Evolutionary conservation across 2,329 filamentous ascomycete genomes (phyloP).

Genomic region (Pyricularia grisea): DNA sequence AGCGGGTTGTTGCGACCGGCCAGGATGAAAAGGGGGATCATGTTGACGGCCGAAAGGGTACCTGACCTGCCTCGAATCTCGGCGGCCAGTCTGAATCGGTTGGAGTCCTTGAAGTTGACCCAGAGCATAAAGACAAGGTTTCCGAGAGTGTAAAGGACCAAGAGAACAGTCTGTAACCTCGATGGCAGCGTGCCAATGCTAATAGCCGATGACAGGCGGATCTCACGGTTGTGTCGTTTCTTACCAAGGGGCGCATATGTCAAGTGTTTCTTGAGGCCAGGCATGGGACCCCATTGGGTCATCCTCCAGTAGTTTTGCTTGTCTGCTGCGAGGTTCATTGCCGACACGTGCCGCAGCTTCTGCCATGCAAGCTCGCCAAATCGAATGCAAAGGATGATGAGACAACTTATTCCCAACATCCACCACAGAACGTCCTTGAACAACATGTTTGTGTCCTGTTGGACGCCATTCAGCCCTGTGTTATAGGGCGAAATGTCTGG

Average conservation of each 20-base stretch:
- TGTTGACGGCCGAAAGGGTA: conserved; percentile 75
- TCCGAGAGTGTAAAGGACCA: conserved; percentile 47
- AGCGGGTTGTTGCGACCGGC: conserved; percentile 90
- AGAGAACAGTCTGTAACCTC: conserved; percentile 49
- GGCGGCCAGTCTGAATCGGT: conserved; percentile 59
- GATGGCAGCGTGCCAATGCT: conserved; percentile 54
- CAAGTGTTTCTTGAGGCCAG: conserved; percentile 51
- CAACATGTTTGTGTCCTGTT: conserved; percentile 46
- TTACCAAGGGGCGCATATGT: conserved; percentile 54
- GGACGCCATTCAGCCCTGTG: conserved; percentile 49
- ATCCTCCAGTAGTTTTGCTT: conserved; percentile 51
- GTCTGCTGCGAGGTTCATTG: conserved; percentile 42
- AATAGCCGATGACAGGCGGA: conserved; percentile 31
- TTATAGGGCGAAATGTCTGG: conserved; percentile 47
- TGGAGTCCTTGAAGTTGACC: conserved; percentile 48
- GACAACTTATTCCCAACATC: conserved; percentile 45
- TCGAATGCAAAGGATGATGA: conserved; percentile 43
- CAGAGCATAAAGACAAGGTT: conserved; percentile 55
- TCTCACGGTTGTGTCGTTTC: conserved; percentile 53
- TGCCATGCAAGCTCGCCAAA: conserved; percentile 44
- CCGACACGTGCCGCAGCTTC: conserved; percentile 47
- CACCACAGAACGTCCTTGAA: conserved; percentile 52
- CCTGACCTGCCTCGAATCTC: conserved; percentile 82
- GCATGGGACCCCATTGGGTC: conserved; percentile 51
- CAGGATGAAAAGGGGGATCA: conserved; percentile 83